Evolutionary conservation across 768 basidiomycete species (phyloP), one percentile per base, ranked within the genome.

Genomic region (Suillus placidus): DNA sequence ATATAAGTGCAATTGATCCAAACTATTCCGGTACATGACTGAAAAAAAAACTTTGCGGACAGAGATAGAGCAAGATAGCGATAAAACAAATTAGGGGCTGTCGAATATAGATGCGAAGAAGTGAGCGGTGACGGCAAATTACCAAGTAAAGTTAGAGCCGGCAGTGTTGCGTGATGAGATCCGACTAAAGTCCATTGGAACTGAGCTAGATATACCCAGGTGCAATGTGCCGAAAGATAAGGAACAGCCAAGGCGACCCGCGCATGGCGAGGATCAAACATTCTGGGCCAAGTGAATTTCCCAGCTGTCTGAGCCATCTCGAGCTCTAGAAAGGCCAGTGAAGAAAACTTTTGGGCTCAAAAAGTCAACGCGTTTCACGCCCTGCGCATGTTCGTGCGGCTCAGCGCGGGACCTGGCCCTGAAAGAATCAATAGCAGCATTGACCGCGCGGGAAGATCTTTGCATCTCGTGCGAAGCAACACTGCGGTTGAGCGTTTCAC

Each of bases 331-430:
- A n/a, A 81, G 55, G 4, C 80, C 80, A 3, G 64, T 70, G 43
- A 80, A 81, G 38, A 62, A 65, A 54, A 72, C 68, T 26, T 72
- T 71, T 2, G 67, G 71, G 38, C 78, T 77, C 64, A 81, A 71
- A 68, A 79, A 79, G 68, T 81, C 80, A 40, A 81, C 74, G 71
- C 79, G 68, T 72, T 79, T 81, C 35, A 81, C 67, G 16, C 80
- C 80, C 71, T 81, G 80, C 70, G 68, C 67, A 71, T 67, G 74
- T 72, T 81, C 79, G 71, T 70, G 68, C 69, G 73, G 73, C 65
- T 77, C 77, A 69, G 73, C 64, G 62, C 34, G 55, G 13, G 72
- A 70, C 67, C 76, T 65, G 55, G 67, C 72, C 68, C 77, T 68
- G 69, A 72, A 78, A 52, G 69, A 77, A n/a, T 75, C 72, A 60